phyloP scores from a whole-genome alignment of 163 green algal species.

The Prototheca wickerhamii region DNA sequence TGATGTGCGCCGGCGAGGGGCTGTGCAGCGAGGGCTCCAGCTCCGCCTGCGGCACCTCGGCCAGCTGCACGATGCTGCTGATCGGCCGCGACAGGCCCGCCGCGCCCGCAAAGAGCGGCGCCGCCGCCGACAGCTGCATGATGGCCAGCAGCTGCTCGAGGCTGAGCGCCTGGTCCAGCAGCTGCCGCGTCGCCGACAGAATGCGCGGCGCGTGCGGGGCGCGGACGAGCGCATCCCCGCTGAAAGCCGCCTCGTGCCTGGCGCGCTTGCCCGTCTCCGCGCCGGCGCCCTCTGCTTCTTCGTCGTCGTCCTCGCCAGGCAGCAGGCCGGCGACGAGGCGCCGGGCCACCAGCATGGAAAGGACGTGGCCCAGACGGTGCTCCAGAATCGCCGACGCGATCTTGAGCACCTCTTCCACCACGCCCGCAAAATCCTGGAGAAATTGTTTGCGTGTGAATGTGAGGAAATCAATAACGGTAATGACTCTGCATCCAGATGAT shows the following conservation, averaged over 20 bases:
- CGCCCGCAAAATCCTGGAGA: too few relatives aligned
- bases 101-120: conserved; percentile 3
- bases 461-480: too few relatives aligned
- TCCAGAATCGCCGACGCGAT: too few relatives aligned
- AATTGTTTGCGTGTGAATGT: too few relatives aligned
- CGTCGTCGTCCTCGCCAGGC: conserved; percentile 7
- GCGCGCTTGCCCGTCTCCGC: not conserved
- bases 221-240: too few relatives aligned
- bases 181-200: not conserved
- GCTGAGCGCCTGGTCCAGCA: conserved; percentile 19
- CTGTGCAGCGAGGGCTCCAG: not conserved
- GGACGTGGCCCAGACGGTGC: conserved; percentile 3
- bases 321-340: conserved; percentile 29
- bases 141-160: conserved; percentile 15
- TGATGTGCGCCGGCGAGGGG: not conserved
- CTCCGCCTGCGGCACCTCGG: not conserved
- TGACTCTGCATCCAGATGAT: too few relatives aligned
- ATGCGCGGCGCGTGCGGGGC: not conserved
- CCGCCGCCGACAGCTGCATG: conserved; percentile 5
- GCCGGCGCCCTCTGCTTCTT: not conserved
- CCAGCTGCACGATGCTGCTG: conserved; percentile 15
- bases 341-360: conserved; percentile 11
- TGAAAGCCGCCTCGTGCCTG: too few relatives aligned
- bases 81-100: conserved; percentile 14
- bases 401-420: too few relatives aligned